Evolutionary conservation across 1,284 basidiomycete genomes (phyloP).

Genomic region (Marasmius oreades): DNA sequence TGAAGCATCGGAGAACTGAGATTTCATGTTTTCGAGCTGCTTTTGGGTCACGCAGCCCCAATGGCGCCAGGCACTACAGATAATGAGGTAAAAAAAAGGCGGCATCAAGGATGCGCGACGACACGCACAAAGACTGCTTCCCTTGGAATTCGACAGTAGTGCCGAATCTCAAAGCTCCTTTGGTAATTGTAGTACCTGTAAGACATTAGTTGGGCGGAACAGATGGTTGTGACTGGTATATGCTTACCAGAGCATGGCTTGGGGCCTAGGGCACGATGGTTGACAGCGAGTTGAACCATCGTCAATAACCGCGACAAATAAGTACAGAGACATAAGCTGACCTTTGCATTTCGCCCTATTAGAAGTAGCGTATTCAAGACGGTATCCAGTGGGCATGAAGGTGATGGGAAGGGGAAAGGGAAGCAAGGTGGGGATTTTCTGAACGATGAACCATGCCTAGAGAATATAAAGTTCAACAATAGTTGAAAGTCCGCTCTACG

Average conservation of each 20-base stretch:
- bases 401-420: not conserved
- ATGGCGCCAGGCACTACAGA: constrained; percentile 68
- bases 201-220: constrained; percentile 18
- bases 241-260: constrained; percentile 70
- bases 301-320: constrained; percentile 15
- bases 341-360: constrained; percentile 83
- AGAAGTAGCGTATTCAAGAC: constrained; percentile 71
- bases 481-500: constrained; percentile 14
- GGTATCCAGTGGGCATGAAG: constrained; percentile 49
- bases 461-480: not conserved
- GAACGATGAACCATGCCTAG: constrained; percentile 5
- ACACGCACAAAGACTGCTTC: constrained; percentile 64
- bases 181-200: constrained; percentile 66
- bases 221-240: constrained; percentile 7
- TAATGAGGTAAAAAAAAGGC: not conserved
- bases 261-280: constrained; percentile 49
- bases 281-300: constrained; percentile 13
- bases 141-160: constrained; percentile 76
- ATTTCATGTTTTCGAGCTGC: constrained; percentile 73
- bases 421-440: constrained; percentile 7
- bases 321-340: constrained; percentile 31
- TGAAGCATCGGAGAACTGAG: constrained; percentile 50
- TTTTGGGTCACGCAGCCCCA: constrained; percentile 77
- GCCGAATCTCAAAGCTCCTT: constrained; percentile 74
- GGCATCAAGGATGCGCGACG: constrained; percentile 11